A percentile compares a stretch with the other conserved stretches of the same genome.
phyloP scores from a whole-genome alignment of 306 rosid genomes.

The Begonia masoniana region DNA sequence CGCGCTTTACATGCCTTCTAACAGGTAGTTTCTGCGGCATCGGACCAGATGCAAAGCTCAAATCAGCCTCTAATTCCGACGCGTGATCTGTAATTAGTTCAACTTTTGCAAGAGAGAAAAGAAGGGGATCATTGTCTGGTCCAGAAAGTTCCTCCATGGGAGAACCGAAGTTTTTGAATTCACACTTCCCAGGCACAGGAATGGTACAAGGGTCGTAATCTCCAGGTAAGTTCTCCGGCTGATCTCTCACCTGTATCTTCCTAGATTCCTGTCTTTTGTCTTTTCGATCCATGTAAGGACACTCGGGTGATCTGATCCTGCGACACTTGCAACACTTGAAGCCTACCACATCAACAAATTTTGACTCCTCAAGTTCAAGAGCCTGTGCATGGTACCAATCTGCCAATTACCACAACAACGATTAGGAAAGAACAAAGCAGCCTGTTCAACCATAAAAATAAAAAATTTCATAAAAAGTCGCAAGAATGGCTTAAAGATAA shows the following conservation, averaged over 20 bases:
- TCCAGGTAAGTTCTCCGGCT: slow-evolving; percentile 37
- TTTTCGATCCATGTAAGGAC: slow-evolving; percentile 55
- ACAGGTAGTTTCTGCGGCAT: slow-evolving; percentile 71
- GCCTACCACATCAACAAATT: slow-evolving; percentile 45
- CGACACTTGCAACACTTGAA: slow-evolving; percentile 96
- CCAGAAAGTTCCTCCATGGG: slow-evolving; percentile 31
- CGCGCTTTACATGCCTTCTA: slow-evolving; percentile 62
- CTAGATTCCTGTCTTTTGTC: slow-evolving; percentile 23
- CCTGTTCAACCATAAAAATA: background rate
- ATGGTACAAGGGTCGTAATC: slow-evolving; percentile 43
- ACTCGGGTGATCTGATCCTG: slow-evolving; percentile 74
- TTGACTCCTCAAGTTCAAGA: slow-evolving; percentile 74
- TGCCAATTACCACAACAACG: slow-evolving; percentile 25
- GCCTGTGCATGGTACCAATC: slow-evolving; percentile 99
- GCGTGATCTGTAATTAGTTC: slow-evolving; percentile 48
- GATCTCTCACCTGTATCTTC: slow-evolving; percentile 25
- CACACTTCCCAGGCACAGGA: slow-evolving; percentile 30
- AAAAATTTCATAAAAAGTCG: background rate
- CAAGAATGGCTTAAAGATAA: slow-evolving; percentile 5
- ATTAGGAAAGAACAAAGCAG: slow-evolving; percentile 2
- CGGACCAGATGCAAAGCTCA: slow-evolving; percentile 38
- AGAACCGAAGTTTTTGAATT: slow-evolving; percentile 42
- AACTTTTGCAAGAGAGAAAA: slow-evolving; percentile 50
- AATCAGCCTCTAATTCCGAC: slow-evolving; percentile 36
- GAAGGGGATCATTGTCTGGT: slow-evolving; percentile 54